These are phyloP conservation scores for Trichomonascaceae sp. DNA, from an alignment of 1,139 yeast genomes.

Conservation along the genomic window DNA sequence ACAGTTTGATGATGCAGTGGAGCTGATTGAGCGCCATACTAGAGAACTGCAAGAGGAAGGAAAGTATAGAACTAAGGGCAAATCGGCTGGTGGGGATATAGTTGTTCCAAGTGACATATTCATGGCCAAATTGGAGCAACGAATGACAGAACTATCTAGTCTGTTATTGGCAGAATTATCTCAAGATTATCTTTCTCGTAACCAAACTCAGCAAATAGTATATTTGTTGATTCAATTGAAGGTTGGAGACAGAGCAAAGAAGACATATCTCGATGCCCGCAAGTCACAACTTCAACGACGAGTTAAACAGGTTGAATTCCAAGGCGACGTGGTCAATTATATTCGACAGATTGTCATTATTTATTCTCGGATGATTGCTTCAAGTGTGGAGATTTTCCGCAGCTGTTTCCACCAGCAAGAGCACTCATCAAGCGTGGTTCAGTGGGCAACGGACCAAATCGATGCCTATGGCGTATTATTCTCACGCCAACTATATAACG, in stretches of 20 bases:
- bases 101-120: slow-evolving; percentile 15
- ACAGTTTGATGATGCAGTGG: slow-evolving; percentile 50
- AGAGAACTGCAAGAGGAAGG: background rate
- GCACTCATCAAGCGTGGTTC: slow-evolving; percentile 41
- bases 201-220: slow-evolving; percentile 30
- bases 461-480: slow-evolving; percentile 54
- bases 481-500: slow-evolving; percentile 63
- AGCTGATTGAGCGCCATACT: slow-evolving; percentile 31
- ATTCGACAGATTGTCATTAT: slow-evolving; percentile 56
- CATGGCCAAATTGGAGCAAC: slow-evolving; percentile 26
- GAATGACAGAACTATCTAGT: slow-evolving; percentile 26
- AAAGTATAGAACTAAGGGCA: slow-evolving; percentile 2
- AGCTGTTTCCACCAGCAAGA: slow-evolving; percentile 38
- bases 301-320: slow-evolving; percentile 44
- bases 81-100: slow-evolving; percentile 5
- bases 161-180: slow-evolving; percentile 30
- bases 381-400: slow-evolving; percentile 43
- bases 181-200: slow-evolving; percentile 31
- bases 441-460: slow-evolving; percentile 70
- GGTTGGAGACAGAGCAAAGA: slow-evolving; percentile 43
- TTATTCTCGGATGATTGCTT: slow-evolving; percentile 48
- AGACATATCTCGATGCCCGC: slow-evolving; percentile 43
- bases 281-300: slow-evolving; percentile 41
- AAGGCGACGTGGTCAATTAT: slow-evolving; percentile 52
- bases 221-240: slow-evolving; percentile 39